Base-by-base conservation (phyloP, 176 grass and related monocot species). In the Tillandsia fasciculata region DNA sequence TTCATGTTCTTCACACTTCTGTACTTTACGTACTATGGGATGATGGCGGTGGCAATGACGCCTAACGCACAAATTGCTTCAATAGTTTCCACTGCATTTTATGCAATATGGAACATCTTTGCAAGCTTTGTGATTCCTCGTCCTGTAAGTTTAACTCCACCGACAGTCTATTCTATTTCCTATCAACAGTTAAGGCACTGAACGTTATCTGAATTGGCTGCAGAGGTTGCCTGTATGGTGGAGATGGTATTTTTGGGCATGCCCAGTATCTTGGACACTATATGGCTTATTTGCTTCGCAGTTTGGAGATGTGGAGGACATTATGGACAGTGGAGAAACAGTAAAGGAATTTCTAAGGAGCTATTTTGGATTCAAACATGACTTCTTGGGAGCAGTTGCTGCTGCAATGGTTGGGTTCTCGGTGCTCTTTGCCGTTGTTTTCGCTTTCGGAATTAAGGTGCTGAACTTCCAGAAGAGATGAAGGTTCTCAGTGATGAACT, bases 1-100 rank as follows among this genome's bases (percentile, higher is more conserved):
- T 90, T 90, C 67, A 86, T 90, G 83, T 90, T 83, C 71, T 86
- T 83, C 77, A 86, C 87, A 2, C 64, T 90, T 76, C 64, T 76
- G 3, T 67, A 76, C 13, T 76, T 68, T 51, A 54, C 64, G 10
- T 76, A 17, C 64, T 76, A 74, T 29, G 72, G 72, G 1, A 74
- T 74, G 72, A 74, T 74, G 72, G 47, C 72, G 1, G 72, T 74
- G 4, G 72, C 58, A 1, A 9, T 74, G 72, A 74, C 72, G 5
- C 72, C 72, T 12, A 74, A 74, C 57, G 10, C 28, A n/a, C 20
- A 74, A 11, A 52, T 74, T 2, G 72, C 72, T 7, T 56, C 72
- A 15, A 49, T 74, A 26, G 58, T 74, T 49, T 74, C 61, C 11
- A 51, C 72, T 11, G 72, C 72, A 7, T 74, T 74, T 57, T 74